Evolutionary conservation across 768 basidiomycete species (phyloP), one percentile per base, ranked within the genome.

Genomic region (Mycena venus): DNA sequence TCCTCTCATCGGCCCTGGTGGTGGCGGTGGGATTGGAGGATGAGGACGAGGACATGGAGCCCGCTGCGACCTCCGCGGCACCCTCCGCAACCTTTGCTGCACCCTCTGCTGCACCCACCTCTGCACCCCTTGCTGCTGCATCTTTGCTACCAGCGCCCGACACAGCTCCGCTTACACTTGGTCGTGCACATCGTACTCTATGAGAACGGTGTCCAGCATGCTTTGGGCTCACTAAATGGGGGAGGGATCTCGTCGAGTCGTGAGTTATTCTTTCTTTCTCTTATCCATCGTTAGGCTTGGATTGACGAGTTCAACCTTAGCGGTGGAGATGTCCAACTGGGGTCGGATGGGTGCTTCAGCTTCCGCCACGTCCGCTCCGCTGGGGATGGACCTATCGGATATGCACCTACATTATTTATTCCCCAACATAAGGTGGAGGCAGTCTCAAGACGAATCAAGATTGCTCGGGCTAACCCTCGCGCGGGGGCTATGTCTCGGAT

Each of bases 301-400:
- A 83, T 88, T 0, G 84, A 87, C 58, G 38, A 8, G 36, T 9
- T 42, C 19, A 42, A 42, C 9, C 86, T 14, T 84, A 86, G 55
- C n/a, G n/a, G n/a, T n/a, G n/a, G n/a, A n/a, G n/a, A n/a, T n/a
- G n/a, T n/a, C n/a, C n/a, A n/a, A n/a, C 72, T 87, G 1, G 79
- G 80, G 0, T 75, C 79, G 0, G 85, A 87, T 78, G 84, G 84
- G 0, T 86, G 85, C 51, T 86, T 87, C 71, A 82, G 84, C 58
- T 84, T 87, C 61, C 73, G 80, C 0, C 86, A 88, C 68, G 66
- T 79, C 1, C 15, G 59, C 1, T 63, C 75, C 7, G 82, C 79
- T 2, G 84, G 84, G 4, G 79, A 86, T 56, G 78, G 82, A 36
- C 82, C 83, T 0, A n/a, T 53, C 7, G 83, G 83, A 32, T 82